phyloP scores from a whole-genome alignment of 169 alveolate species.

The Toxoplasma gondii region DNA sequence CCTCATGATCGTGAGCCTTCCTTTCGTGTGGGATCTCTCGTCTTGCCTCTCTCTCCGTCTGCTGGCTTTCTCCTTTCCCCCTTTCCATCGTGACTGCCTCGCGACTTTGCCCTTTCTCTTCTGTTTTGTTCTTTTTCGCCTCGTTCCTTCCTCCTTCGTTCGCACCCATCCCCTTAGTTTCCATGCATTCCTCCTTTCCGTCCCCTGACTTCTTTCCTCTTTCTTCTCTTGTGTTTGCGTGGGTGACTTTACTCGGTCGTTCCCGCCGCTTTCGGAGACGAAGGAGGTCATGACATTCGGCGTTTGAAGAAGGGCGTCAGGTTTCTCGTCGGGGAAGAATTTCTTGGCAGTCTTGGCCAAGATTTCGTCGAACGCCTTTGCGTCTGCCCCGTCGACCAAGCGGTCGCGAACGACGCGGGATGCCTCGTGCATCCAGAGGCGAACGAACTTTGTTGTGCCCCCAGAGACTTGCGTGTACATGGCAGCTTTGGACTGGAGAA shows the following conservation, averaged over 20 bases:
- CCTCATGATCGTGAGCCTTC: not conserved
- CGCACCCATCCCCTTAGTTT: too few species aligned
- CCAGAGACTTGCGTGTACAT: slow-evolving; percentile 87
- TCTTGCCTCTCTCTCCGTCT: too few species aligned
- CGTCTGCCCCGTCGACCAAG: slow-evolving; percentile 87
- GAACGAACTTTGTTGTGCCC: slow-evolving; percentile 79
- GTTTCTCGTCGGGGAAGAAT: slow-evolving; percentile 76
- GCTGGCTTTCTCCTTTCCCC: too few species aligned
- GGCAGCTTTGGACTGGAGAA: slow-evolving; percentile 88
- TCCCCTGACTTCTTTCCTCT: not conserved
- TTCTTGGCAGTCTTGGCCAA: slow-evolving; percentile 79
- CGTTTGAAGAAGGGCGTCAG: slow-evolving; percentile 78
- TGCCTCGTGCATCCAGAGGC: slow-evolving; percentile 95
- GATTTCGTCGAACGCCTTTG: slow-evolving; percentile 81
- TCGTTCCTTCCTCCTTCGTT: too few species aligned
- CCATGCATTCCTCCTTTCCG: too few species aligned
- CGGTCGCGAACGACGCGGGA: slow-evolving; percentile 94
- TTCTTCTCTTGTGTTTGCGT: too few species aligned
- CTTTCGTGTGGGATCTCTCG: not conserved
- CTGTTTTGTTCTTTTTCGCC: too few species aligned
- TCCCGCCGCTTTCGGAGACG: slow-evolving; percentile 89
- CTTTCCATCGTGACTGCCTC: too few species aligned
- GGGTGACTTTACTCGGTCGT: slow-evolving; percentile 75
- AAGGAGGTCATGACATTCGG: slow-evolving; percentile 88
- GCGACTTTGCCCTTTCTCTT: too few species aligned